phyloP scores from a whole-genome alignment of 164 flowering plant species.

The Nelumbo lutea region DNA sequence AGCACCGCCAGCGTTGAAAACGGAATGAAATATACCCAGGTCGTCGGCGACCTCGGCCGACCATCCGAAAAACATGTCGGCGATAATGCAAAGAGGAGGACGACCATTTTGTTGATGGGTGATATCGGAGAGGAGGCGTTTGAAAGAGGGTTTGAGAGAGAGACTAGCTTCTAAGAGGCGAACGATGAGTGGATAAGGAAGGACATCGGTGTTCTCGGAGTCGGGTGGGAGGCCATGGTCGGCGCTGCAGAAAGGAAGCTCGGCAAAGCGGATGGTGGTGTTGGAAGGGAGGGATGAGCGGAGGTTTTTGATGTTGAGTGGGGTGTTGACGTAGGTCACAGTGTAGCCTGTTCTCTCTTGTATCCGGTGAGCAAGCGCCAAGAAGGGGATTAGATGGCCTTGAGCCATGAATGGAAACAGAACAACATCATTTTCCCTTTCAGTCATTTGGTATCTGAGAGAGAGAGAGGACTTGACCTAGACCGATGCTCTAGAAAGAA shows the following conservation, averaged over 20 bases:
- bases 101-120: neutral
- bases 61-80: constrained; percentile 21
- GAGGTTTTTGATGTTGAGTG: constrained; percentile 16
- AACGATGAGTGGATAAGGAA: constrained; percentile 8
- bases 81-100: neutral
- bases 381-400: constrained; percentile 18
- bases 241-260: constrained; percentile 20
- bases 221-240: constrained; percentile 19
- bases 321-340: constrained; percentile 14
- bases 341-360: neutral
- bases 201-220: constrained; percentile 11
- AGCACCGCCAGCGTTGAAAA: constrained; percentile 16
- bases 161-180: constrained; percentile 7
- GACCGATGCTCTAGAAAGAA: no score
- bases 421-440: neutral
- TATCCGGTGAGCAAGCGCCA: constrained; percentile 8
- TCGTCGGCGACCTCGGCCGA: constrained; percentile 16
- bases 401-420: constrained; percentile 18
- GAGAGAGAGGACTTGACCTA: no score
- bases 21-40: constrained; percentile 8
- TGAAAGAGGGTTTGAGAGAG: constrained; percentile 16
- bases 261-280: constrained; percentile 9
- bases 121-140: constrained; percentile 8
- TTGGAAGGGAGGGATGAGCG: constrained; percentile 8
- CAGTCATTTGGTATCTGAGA: no score